A percentile compares a stretch with the other conserved stretches of the same genome.
Evolutionary conservation across 805 yeast genomes (phyloP).

Genomic region (Sugiyamaella smithiae): DNA sequence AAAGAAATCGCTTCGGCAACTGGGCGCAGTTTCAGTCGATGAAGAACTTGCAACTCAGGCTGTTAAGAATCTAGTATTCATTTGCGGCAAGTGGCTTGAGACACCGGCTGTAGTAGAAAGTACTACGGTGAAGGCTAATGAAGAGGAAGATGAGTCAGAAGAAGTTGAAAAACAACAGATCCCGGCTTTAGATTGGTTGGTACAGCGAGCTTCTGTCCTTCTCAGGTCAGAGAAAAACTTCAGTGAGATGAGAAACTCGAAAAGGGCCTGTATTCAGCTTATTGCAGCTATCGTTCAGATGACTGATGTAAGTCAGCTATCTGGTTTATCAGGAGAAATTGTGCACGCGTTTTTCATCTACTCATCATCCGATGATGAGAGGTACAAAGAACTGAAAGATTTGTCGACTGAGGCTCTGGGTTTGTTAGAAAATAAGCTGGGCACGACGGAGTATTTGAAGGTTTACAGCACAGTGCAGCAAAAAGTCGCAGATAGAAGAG

Average conservation of each 20-base stretch:
- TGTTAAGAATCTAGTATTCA: slow-evolving; percentile 61
- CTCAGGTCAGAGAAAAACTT: slow-evolving; percentile 63
- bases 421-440: slow-evolving; percentile 64
- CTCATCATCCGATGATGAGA: slow-evolving; percentile 24
- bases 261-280: slow-evolving; percentile 66
- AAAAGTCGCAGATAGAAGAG: slow-evolving; percentile 57
- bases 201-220: slow-evolving; percentile 58
- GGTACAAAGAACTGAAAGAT: slow-evolving; percentile 43
- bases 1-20: slow-evolving; percentile 66
- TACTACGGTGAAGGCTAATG: slow-evolving; percentile 26
- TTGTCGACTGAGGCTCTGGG: slow-evolving; percentile 65
- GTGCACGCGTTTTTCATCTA: slow-evolving; percentile 50
- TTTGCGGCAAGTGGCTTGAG: slow-evolving; percentile 61
- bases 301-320: slow-evolving; percentile 42
- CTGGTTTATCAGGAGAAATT: slow-evolving; percentile 45
- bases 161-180: slow-evolving; percentile 28
- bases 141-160: slow-evolving; percentile 27
- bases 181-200: slow-evolving; percentile 51
- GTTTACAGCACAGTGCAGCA: slow-evolving; percentile 64
- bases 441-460: slow-evolving; percentile 64
- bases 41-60: slow-evolving; percentile 61
- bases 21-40: slow-evolving; percentile 73
- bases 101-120: slow-evolving; percentile 34
- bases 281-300: slow-evolving; percentile 62
- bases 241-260: slow-evolving; percentile 54